Percentiles rank a stretch among this genome's conserved stretches.
These are phyloP conservation scores for Aspergillus fumigatiaffinis DNA, from an alignment of 2,329 filamentous ascomycete species.

Conservation along the genomic window DNA sequence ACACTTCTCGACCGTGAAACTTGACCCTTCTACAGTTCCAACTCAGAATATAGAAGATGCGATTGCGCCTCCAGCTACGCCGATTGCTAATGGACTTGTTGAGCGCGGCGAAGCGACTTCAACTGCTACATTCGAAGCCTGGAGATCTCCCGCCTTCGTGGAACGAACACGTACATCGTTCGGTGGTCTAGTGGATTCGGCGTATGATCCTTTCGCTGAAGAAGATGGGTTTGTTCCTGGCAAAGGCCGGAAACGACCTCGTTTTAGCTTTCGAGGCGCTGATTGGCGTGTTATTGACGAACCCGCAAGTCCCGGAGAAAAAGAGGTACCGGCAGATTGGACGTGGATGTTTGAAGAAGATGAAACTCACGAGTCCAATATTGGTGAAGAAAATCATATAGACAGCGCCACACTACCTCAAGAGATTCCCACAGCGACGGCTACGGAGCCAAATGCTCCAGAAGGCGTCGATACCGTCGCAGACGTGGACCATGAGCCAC, in stretches of 20 bases:
- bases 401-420: constrained; percentile 1
- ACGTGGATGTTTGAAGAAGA: constrained; percentile 25
- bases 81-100: constrained; percentile 19
- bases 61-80: constrained; percentile 22
- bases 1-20: constrained; percentile 40
- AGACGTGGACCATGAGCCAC: constrained; percentile 1
- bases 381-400: constrained; percentile 8
- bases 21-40: constrained; percentile 46
- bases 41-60: constrained; percentile 18
- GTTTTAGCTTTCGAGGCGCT: constrained; percentile 62
- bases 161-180: constrained; percentile 68
- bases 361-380: constrained; percentile 7
- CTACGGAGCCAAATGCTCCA: neutral
- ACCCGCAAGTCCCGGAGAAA: constrained; percentile 64
- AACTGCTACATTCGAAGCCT: constrained; percentile 50
- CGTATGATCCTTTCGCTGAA: constrained; percentile 63
- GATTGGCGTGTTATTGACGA: constrained; percentile 72
- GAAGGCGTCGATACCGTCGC: neutral
- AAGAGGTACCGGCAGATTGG: constrained; percentile 30
- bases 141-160: constrained; percentile 74
- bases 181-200: constrained; percentile 61
- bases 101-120: constrained; percentile 1
- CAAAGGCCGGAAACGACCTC: constrained; percentile 65
- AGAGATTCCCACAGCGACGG: constrained; percentile 1
- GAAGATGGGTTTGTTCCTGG: constrained; percentile 60